Evolutionary conservation across 768 basidiomycete genomes (phyloP).

Genomic region (Serendipita vermifera): DNA sequence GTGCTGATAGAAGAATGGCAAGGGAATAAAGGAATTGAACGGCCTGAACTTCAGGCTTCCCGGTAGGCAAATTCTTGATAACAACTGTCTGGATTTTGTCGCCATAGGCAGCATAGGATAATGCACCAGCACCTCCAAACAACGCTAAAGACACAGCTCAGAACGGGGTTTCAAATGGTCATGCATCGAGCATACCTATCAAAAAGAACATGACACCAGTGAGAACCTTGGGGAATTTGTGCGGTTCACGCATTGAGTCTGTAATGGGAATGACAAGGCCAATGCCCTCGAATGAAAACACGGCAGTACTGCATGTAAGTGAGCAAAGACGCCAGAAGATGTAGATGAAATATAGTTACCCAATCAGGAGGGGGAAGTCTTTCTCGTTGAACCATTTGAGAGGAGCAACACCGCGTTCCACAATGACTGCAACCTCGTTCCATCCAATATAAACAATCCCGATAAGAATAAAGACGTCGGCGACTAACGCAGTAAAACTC

Average conservation of each 20-base stretch:
- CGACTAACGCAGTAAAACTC: slow-evolving; percentile 79
- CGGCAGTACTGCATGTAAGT: slow-evolving; percentile 57
- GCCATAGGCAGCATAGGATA: slow-evolving; percentile 83
- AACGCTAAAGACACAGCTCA: slow-evolving; percentile 36
- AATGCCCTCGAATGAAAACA: slow-evolving; percentile 97
- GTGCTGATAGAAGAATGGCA: slow-evolving; percentile 83
- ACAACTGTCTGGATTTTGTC: slow-evolving; percentile 83
- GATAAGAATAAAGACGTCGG: slow-evolving; percentile 88
- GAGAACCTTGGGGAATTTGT: slow-evolving; percentile 77
- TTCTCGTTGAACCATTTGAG: slow-evolving; percentile 77
- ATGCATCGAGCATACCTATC: slow-evolving; percentile 34
- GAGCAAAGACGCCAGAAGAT: background rate
- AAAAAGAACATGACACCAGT: slow-evolving; percentile 88
- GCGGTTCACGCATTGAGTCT: slow-evolving; percentile 91
- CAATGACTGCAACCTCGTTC: slow-evolving; percentile 66
- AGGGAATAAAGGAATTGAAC: slow-evolving; percentile 82
- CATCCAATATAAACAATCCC: slow-evolving; percentile 78
- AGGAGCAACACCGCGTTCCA: slow-evolving; percentile 55
- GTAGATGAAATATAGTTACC: slow-evolving; percentile 36
- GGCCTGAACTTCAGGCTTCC: slow-evolving; percentile 75
- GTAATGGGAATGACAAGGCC: slow-evolving; percentile 95
- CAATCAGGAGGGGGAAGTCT: slow-evolving; percentile 85
- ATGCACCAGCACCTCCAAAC: slow-evolving; percentile 76
- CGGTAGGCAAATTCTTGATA: slow-evolving; percentile 79
- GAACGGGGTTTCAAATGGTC: background rate